These are phyloP conservation scores for Stemphylium beticola DNA, from an alignment of 2,329 filamentous ascomycete genomes.

Conservation along the genomic window DNA sequence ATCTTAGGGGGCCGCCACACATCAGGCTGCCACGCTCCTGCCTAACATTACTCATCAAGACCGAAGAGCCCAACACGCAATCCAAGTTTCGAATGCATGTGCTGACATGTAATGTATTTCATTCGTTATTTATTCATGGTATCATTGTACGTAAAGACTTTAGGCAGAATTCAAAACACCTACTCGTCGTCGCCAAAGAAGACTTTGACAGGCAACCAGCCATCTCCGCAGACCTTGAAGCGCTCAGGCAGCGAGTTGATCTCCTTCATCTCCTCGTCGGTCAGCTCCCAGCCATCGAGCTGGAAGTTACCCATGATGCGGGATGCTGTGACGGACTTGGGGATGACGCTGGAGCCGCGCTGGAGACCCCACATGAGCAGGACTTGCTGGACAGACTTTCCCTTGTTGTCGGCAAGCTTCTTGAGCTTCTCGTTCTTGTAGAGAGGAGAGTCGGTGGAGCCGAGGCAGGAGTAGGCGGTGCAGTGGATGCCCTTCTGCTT, in stretches of 20 bases:
- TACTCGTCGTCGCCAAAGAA: slow-evolving; percentile 85
- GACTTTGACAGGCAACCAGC: slow-evolving; percentile 76
- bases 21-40: background rate
- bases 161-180: background rate
- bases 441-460: slow-evolving; percentile 72
- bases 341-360: slow-evolving; percentile 82
- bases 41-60: background rate
- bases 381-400: slow-evolving; percentile 75
- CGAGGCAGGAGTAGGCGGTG: slow-evolving; percentile 77
- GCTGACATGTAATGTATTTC: background rate
- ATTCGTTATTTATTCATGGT: slow-evolving; percentile 18
- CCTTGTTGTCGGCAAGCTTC: slow-evolving; percentile 67
- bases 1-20: slow-evolving; percentile 6
- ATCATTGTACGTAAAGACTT: slow-evolving; percentile 12
- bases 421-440: slow-evolving; percentile 70
- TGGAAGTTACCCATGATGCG: slow-evolving; percentile 80
- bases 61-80: background rate
- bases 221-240: slow-evolving; percentile 75
- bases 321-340: slow-evolving; percentile 77
- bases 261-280: slow-evolving; percentile 72
- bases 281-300: slow-evolving; percentile 74
- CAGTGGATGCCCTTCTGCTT: slow-evolving; percentile 74
- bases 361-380: slow-evolving; percentile 81
- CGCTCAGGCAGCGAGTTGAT: slow-evolving; percentile 73
- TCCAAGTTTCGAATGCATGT: background rate